phyloP scores from a whole-genome alignment of 73 alveolate species.

The Paramecium primaurelia region DNA sequence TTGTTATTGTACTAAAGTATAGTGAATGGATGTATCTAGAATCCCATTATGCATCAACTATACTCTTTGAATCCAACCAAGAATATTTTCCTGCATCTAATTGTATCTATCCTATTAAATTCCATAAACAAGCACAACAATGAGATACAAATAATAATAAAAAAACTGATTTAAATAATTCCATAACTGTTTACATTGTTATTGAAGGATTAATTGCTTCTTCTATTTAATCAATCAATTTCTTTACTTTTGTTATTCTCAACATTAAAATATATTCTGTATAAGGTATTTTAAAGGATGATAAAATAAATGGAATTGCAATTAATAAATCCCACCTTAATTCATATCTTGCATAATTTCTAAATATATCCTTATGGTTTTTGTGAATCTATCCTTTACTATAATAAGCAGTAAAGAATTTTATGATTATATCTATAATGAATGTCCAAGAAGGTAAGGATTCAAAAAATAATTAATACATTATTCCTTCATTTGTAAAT shows the following conservation, averaged over 20 bases:
- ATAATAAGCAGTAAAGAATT: neutral
- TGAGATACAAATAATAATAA: conserved; percentile 41
- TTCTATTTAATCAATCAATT: neutral
- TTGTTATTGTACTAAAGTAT: conserved; percentile 40
- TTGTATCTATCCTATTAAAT: neutral
- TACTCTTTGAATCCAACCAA: neutral
- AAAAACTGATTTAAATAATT: conserved; percentile 15
- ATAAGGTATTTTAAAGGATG: neutral
- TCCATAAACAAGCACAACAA: conserved; percentile 50
- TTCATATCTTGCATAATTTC: neutral
- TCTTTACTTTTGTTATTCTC: neutral
- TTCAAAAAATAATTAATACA: neutral
- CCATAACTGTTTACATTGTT: neutral
- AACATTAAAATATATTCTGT: neutral
- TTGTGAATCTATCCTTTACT: neutral
- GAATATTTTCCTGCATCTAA: neutral
- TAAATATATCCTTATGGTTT: neutral
- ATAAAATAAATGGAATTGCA: neutral
- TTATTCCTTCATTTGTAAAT: neutral
- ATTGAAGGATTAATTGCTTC: neutral
- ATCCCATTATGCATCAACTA: neutral
- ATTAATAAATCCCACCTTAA: neutral
- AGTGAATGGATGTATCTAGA: conserved; percentile 17
- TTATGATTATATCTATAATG: neutral
- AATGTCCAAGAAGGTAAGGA: neutral